These are phyloP conservation scores for Boletus sp. DNA, from an alignment of 768 basidiomycete species.

Conservation along the genomic window DNA sequence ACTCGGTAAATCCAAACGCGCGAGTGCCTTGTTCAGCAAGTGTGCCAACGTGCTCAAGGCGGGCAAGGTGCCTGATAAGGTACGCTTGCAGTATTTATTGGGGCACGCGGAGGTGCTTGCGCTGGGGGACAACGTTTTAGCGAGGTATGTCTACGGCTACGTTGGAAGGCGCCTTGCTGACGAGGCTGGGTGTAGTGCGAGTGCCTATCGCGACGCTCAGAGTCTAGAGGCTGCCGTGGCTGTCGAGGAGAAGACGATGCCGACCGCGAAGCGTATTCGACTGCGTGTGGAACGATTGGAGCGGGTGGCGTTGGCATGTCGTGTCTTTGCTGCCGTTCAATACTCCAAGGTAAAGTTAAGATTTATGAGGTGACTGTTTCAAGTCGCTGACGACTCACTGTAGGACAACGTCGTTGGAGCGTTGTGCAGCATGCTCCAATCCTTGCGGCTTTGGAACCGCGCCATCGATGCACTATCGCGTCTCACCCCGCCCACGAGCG, in stretches of 20 bases:
- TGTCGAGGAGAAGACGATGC: conserved; percentile 44
- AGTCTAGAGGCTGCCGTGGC: conserved; percentile 42
- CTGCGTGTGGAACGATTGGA: conserved; percentile 60
- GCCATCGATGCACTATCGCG: conserved; percentile 69
- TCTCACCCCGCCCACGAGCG: conserved; percentile 41
- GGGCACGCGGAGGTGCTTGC: conserved; percentile 68
- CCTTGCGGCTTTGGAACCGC: conserved; percentile 77
- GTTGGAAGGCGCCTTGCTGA: neutral
- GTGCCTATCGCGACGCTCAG: conserved; percentile 61
- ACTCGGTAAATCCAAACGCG: conserved; percentile 72
- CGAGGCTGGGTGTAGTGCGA: conserved; percentile 35
- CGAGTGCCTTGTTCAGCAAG: conserved; percentile 62
- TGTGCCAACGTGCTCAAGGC: conserved; percentile 46
- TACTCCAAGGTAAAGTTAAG: conserved; percentile 54
- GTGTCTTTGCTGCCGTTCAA: conserved; percentile 68
- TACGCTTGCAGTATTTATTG: conserved; percentile 54
- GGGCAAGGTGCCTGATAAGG: conserved; percentile 49
- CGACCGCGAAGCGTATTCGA: conserved; percentile 58
- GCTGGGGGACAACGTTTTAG: conserved; percentile 51
- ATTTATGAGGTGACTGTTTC: neutral
- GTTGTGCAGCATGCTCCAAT: conserved; percentile 60
- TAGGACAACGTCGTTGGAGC: conserved; percentile 64
- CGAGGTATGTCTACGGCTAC: conserved; percentile 46
- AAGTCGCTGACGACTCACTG: neutral
- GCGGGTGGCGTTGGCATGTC: conserved; percentile 68